Conservation (phyloP, 306 rosid genomes). For the Vigna hirtella region DNA sequence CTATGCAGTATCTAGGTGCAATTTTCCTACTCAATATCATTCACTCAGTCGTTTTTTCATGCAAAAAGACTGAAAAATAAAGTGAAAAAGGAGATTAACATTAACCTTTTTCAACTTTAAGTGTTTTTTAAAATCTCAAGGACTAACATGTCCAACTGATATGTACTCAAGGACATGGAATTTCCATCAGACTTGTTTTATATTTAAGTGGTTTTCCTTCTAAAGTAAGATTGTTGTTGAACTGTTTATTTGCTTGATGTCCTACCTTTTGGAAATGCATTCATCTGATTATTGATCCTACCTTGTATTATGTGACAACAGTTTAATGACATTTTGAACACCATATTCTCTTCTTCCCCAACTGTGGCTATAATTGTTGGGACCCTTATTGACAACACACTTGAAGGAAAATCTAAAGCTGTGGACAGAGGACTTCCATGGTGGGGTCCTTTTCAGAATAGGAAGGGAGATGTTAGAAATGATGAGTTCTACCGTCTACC, state of each 20-base stretch:
- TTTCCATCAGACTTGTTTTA: neutral
- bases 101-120: neutral
- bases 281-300: slow-evolving; percentile 22
- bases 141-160: neutral
- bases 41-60: neutral
- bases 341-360: slow-evolving; percentile 89
- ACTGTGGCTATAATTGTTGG: slow-evolving; percentile 87
- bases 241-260: slow-evolving; percentile 18
- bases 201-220: neutral
- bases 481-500: slow-evolving; percentile 82
- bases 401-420: slow-evolving; percentile 55
- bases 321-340: slow-evolving; percentile 88
- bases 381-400: slow-evolving; percentile 79
- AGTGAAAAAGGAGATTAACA: neutral
- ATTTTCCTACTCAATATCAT: neutral
- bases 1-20: neutral
- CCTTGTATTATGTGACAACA: slow-evolving; percentile 46
- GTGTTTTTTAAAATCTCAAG: neutral
- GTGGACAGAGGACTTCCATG: slow-evolving; percentile 84
- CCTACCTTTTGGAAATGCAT: neutral
- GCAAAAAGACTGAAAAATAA: neutral
- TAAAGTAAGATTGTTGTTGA: neutral
- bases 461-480: slow-evolving; percentile 79
- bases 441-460: slow-evolving; percentile 84
- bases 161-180: neutral